Evolutionary conservation across 805 yeast genomes (phyloP).

Genomic region (Myxozyma melibiosi): DNA sequence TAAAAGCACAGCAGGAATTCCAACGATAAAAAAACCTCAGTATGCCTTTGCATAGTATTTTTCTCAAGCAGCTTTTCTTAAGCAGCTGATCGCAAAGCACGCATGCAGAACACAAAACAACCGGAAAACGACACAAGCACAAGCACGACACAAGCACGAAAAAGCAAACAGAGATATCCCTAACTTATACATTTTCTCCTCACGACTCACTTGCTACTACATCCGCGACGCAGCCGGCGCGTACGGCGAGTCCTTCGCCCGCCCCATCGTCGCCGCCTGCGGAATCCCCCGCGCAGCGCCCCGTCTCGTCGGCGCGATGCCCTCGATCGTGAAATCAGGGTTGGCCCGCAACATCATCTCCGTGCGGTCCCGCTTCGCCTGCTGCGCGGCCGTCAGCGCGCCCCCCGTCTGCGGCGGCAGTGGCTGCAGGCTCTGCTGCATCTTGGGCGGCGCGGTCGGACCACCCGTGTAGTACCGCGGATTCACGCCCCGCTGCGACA

Average conservation of each 20-base stretch:
- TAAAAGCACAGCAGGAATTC: too few species aligned
- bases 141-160: too few species aligned
- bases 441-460: neutral
- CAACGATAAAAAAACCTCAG: too few species aligned
- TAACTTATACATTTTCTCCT: too few species aligned
- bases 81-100: too few species aligned
- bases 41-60: too few species aligned
- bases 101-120: too few species aligned
- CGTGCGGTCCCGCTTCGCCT: constrained; percentile 32
- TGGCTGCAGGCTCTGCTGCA: constrained; percentile 4
- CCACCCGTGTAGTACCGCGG: constrained; percentile 34
- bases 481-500: constrained; percentile 39
- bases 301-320: constrained; percentile 11
- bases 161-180: neutral
- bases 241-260: constrained; percentile 24
- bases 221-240: constrained; percentile 9
- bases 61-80: too few species aligned
- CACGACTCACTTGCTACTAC: too few species aligned
- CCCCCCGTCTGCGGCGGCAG: constrained; percentile 1
- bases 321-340: constrained; percentile 50
- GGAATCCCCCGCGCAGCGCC: constrained; percentile 7
- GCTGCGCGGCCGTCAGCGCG: constrained; percentile 1
- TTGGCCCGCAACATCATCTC: constrained; percentile 51
- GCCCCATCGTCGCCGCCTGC: constrained; percentile 16
- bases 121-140: too few species aligned